Percentiles rank a stretch among this genome's conserved stretches.
Evolutionary conservation across 495 filamentous ascomycete species (phyloP).

Genomic region (Hypoxylon fragiforme): DNA sequence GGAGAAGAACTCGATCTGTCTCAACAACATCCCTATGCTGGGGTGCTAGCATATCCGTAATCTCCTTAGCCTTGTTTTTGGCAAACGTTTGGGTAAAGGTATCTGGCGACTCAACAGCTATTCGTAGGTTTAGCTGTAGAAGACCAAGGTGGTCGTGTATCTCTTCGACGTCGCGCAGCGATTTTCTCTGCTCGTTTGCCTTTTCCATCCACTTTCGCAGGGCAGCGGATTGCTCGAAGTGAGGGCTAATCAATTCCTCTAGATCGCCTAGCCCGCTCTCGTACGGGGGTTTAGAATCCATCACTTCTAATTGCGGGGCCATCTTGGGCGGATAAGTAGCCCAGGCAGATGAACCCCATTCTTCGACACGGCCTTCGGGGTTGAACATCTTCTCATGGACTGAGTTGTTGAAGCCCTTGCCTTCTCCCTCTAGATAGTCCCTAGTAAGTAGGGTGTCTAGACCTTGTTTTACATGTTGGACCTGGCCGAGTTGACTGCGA

Average conservation of each 20-base stretch:
- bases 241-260: constrained; percentile 4
- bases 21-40: background rate
- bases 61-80: background rate
- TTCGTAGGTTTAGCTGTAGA: background rate
- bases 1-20: constrained; percentile 7
- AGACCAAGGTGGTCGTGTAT: background rate
- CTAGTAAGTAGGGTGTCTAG: too few relatives aligned
- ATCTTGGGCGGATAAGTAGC: constrained; percentile 1
- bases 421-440: too few relatives aligned
- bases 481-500: too few relatives aligned
- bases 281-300: background rate
- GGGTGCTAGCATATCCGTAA: background rate
- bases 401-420: too few relatives aligned
- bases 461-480: too few relatives aligned
- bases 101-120: background rate
- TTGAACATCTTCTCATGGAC: too few relatives aligned
- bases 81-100: background rate
- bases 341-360: background rate
- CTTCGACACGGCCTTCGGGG: too few relatives aligned
- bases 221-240: constrained; percentile 21
- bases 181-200: constrained; percentile 9
- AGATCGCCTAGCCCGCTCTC: constrained; percentile 4
- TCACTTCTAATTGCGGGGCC: constrained; percentile 2
- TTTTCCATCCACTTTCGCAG: constrained; percentile 19
- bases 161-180: background rate